These are phyloP conservation scores for Saccharomycopsis babjevae DNA, from an alignment of 805 yeast genomes.

Conservation along the genomic window DNA sequence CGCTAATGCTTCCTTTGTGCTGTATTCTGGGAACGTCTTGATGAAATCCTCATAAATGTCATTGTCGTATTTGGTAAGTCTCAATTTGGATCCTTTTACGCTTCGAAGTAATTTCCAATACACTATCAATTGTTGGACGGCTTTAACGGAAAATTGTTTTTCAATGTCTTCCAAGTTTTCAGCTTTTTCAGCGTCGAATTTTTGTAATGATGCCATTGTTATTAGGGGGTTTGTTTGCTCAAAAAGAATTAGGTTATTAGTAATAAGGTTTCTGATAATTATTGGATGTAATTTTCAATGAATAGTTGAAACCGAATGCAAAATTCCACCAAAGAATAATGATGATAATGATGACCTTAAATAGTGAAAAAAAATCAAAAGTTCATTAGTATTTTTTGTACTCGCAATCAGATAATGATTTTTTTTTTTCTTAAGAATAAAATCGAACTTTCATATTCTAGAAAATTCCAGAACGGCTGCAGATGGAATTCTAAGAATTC, in stretches of 20 bases:
- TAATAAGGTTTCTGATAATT: background rate
- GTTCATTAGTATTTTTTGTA: background rate
- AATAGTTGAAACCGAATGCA: too few relatives aligned
- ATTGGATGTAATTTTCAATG: background rate
- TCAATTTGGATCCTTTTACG: slow-evolving; percentile 70
- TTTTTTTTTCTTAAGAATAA: background rate
- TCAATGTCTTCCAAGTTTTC: slow-evolving; percentile 94
- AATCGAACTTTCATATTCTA: background rate
- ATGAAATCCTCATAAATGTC: slow-evolving; percentile 53
- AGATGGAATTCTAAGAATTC: background rate
- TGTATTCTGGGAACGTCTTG: slow-evolving; percentile 82
- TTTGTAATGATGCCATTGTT: slow-evolving; percentile 15
- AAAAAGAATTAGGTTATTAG: background rate
- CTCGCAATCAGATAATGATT: background rate
- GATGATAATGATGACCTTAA: background rate
- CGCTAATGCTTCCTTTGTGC: slow-evolving; percentile 45
- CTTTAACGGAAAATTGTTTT: slow-evolving; percentile 95
- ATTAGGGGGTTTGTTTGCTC: background rate
- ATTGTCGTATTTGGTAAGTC: slow-evolving; percentile 62
- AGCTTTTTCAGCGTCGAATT: slow-evolving; percentile 79
- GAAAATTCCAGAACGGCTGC: background rate
- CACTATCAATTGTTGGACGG: slow-evolving; percentile 90
- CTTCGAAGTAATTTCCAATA: slow-evolving; percentile 76
- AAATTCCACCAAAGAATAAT: too few relatives aligned
- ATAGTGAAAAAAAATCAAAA: background rate